Evolutionary conservation across 1,139 yeast species (phyloP).

Genomic region (Spathaspora sp.): DNA sequence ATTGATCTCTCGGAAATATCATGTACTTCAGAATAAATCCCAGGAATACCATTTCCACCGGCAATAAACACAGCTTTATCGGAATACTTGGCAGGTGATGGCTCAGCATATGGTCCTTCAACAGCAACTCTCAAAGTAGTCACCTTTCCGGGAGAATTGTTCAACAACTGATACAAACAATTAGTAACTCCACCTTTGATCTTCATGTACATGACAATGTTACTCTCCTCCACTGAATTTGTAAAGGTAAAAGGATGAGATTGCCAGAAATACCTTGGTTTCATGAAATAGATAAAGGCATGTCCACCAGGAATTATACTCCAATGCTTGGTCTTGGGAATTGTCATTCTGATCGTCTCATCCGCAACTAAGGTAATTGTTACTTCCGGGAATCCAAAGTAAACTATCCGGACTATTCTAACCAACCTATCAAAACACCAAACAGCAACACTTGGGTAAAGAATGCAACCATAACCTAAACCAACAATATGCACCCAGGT

Average conservation of each 20-base stretch:
- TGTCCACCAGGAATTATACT: constrained; percentile 49
- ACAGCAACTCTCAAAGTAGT: constrained; percentile 31
- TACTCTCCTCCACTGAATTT: constrained; percentile 20
- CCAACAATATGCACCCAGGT: constrained; percentile 42
- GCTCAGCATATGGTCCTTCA: constrained; percentile 44
- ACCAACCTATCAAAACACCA: constrained; percentile 46
- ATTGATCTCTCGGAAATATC: constrained; percentile 31
- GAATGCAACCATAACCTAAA: constrained; percentile 40
- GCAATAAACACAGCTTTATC: constrained; percentile 38
- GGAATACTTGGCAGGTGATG: constrained; percentile 27
- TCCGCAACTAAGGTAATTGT: constrained; percentile 30
- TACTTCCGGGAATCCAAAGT: constrained; percentile 42
- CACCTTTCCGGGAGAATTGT: constrained; percentile 26
- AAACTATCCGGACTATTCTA: constrained; percentile 32
- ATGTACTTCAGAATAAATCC: constrained; percentile 38
- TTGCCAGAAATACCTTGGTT: constrained; percentile 40
- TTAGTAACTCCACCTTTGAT: constrained; percentile 41
- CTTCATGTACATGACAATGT: constrained; percentile 29
- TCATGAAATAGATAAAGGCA: constrained; percentile 48
- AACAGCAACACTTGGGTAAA: constrained; percentile 39
- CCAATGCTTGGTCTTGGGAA: constrained; percentile 45
- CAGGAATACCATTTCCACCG: constrained; percentile 47
- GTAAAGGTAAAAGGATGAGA: constrained; percentile 44
- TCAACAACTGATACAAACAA: constrained; percentile 30
- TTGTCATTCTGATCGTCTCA: constrained; percentile 40